Evolutionary conservation across 768 basidiomycete species (phyloP).

Genomic region (Psilocybe sp.): DNA sequence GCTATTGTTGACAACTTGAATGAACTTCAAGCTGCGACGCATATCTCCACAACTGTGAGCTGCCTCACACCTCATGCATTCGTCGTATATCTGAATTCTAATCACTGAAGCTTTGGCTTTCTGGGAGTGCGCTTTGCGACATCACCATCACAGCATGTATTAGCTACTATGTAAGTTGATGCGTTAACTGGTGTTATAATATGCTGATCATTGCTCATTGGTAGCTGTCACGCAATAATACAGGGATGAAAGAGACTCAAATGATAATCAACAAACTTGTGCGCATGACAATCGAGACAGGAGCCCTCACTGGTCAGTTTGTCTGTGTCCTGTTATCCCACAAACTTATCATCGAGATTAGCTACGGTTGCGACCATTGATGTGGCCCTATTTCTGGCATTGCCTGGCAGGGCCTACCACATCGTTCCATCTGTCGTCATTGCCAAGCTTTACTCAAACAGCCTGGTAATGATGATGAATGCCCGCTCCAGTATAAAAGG

Average conservation of each 20-base stretch:
- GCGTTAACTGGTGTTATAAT: background rate
- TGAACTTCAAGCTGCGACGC: slow-evolving; percentile 1
- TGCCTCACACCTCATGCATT: background rate
- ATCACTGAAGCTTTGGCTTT: slow-evolving; percentile 21
- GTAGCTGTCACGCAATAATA: slow-evolving; percentile 4
- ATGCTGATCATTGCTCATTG: background rate
- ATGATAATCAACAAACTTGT: slow-evolving; percentile 18
- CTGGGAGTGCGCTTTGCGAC: slow-evolving; percentile 22
- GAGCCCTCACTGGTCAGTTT: slow-evolving; percentile 23
- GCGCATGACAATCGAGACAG: slow-evolving; percentile 28
- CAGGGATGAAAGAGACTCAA: slow-evolving; percentile 12
- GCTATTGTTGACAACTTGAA: slow-evolving; percentile 5
- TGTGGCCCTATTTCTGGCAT: slow-evolving; percentile 17
- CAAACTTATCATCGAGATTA: background rate
- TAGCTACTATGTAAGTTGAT: slow-evolving; percentile 21
- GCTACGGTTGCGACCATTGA: slow-evolving; percentile 22
- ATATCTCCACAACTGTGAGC: slow-evolving; percentile 5
- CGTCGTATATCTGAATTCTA: background rate
- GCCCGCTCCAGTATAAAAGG: background rate
- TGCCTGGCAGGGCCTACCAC: slow-evolving; percentile 15
- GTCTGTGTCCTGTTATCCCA: background rate
- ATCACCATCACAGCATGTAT: slow-evolving; percentile 23
- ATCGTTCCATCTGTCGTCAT: slow-evolving; percentile 21
- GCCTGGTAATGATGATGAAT: slow-evolving; percentile 20
- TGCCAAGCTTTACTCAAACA: slow-evolving; percentile 26